Base-by-base conservation (phyloP, 2,329 filamentous ascomycete genomes). In the Alternaria sp. region DNA sequence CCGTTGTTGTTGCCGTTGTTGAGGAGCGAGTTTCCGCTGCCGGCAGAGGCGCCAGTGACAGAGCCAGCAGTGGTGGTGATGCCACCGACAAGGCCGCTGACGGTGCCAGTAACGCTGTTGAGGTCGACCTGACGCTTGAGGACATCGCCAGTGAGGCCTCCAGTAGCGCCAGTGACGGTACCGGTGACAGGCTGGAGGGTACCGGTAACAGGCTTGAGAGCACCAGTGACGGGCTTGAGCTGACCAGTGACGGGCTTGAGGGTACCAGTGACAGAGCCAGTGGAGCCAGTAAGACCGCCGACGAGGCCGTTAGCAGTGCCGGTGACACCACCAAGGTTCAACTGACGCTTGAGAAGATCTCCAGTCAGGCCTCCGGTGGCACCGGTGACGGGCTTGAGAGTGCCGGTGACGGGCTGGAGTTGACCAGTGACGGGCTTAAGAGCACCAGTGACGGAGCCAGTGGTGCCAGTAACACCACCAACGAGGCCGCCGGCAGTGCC, bases 61-160 rank as follows among this genome's bases (percentile, higher is more conserved):
- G 66, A 65, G 17, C 60, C 62, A 12, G 62, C 30, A 47, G 64
- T 61, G 47, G 51, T 64, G 17, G 23, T 50, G 52, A 45, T 13
- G 17, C 17, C 21, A 10, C 28, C 51, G 15, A 44, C 32, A 54
- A 50, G n/a, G 13, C 17, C 23, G n/a, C 10, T 36, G 23, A 60
- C 43, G 19, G 40, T 44, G n/a, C 23, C 25, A 10, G 26, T 19
- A 8, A 56, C 43, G 4, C 32, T 32, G 11, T 44, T 9, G 9
- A 55, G n/a, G 28, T n/a, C 21, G 13, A 30, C 40, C n/a, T 6
- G 54, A 3, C 54, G 54, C 36, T 40, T 40, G 9, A 40, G 15
- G 13, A 60, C 6, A 3, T 17, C 13, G 13, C 28, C 50, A 21
- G 17, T 32, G 17, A 40, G 47, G 47, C 47, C 28, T 40, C 36